Evolutionary conservation across 78 protist species (phyloP).

Genomic region (Dictyostelium brefeldianum): DNA sequence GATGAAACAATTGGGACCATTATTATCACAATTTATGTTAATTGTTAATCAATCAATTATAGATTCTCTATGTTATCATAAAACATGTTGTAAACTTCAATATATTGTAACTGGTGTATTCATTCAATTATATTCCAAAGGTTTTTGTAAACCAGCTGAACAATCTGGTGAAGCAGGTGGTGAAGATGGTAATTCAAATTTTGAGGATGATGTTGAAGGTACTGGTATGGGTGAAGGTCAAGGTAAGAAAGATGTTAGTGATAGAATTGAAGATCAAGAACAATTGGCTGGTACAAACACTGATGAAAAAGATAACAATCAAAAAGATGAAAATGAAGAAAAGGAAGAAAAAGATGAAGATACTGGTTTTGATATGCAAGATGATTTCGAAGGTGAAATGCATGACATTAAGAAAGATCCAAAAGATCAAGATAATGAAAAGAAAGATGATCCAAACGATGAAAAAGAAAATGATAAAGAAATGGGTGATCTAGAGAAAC

Average conservation of each 20-base stretch:
- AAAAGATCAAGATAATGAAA: conserved; percentile 72
- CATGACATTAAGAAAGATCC: conserved; percentile 86
- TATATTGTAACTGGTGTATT: conserved; percentile 68
- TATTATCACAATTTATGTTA: conserved; percentile 50
- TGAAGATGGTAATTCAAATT: conserved; percentile 16
- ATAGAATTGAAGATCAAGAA: conserved; percentile 69
- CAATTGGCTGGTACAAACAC: conserved; percentile 54
- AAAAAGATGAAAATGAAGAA: conserved; percentile 56
- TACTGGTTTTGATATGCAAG: conserved; percentile 89
- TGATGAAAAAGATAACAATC: conserved; percentile 54
- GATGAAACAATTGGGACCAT: conserved; percentile 34
- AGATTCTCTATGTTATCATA: conserved; percentile 25
- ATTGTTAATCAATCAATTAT: conserved; percentile 31
- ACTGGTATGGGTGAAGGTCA: conserved; percentile 94
- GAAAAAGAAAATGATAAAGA: conserved; percentile 82
- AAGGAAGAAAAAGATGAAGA: conserved; percentile 75
- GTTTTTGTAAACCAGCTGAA: conserved; percentile 86
- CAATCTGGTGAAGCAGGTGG: conserved; percentile 45
- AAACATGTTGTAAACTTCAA: conserved; percentile 64
- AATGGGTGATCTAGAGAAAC: conserved; percentile 86
- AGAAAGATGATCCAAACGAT: conserved; percentile 44
- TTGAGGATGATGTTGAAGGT: conserved; percentile 85
- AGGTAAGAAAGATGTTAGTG: conserved; percentile 92
- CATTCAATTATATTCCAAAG: conserved; percentile 73
- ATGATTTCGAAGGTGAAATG: conserved; percentile 94